Conservation (phyloP, 1,284 basidiomycete genomes). For the Rhodofomes roseus region DNA sequence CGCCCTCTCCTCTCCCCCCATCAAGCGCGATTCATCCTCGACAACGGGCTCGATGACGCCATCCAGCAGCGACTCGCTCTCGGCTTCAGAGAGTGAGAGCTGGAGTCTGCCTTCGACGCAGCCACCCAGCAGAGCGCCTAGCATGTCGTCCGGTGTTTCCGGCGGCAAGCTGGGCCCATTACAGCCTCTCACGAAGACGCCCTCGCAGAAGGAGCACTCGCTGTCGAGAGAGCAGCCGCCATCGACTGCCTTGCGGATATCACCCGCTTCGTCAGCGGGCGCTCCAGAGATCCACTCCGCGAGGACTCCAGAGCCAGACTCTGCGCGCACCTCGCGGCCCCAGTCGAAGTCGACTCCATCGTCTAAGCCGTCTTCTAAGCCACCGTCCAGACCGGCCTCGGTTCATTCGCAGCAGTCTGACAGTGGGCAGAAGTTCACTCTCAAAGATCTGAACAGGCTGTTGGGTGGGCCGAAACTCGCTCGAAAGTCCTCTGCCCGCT, state of each 20-base stretch:
- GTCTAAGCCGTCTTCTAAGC: neutral
- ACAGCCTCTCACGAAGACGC: slow-evolving; percentile 18
- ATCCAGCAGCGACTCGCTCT: slow-evolving; percentile 40
- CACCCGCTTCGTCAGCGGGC: slow-evolving; percentile 24
- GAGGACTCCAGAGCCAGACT: slow-evolving; percentile 16
- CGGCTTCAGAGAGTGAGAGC: slow-evolving; percentile 54
- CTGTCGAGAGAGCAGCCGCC: slow-evolving; percentile 22
- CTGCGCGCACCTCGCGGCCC: slow-evolving; percentile 20
- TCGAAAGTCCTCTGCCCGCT: slow-evolving; percentile 69
- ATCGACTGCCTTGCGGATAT: slow-evolving; percentile 24
- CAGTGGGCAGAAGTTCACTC: slow-evolving; percentile 71
- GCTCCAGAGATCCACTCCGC: slow-evolving; percentile 1
- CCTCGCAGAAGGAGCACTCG: slow-evolving; percentile 10
- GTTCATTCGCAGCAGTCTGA: slow-evolving; percentile 40
- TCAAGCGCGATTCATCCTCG: slow-evolving; percentile 28
- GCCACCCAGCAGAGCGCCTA: slow-evolving; percentile 43
- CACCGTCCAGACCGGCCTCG: slow-evolving; percentile 24
- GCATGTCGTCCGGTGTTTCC: slow-evolving; percentile 50
- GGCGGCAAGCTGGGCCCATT: slow-evolving; percentile 38
- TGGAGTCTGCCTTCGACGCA: slow-evolving; percentile 61
- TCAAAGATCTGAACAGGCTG: slow-evolving; percentile 73
- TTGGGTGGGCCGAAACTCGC: slow-evolving; percentile 60
- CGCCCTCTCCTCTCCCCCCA: slow-evolving; percentile 21
- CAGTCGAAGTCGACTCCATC: slow-evolving; percentile 12
- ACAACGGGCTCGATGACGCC: slow-evolving; percentile 35